These are phyloP conservation scores for Trichophyton mentagrophytes DNA, from an alignment of 2,329 filamentous ascomycete genomes.

Conservation along the genomic window DNA sequence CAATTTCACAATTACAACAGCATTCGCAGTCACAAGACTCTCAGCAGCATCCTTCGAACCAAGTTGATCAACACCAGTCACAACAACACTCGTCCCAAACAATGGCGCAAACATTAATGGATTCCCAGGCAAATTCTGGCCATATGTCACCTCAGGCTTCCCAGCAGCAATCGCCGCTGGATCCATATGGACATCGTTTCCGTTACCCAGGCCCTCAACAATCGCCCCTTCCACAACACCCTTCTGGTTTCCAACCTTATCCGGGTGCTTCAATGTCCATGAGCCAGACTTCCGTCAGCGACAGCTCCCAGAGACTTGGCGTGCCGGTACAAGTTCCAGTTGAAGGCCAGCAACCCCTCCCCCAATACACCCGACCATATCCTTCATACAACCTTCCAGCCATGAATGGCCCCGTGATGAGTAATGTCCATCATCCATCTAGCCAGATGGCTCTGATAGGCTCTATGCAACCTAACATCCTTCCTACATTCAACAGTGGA, in stretches of 20 bases:
- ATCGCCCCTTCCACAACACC: constrained; percentile 37
- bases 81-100: constrained; percentile 26
- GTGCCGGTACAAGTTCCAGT: constrained; percentile 37
- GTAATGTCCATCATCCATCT: constrained; percentile 63
- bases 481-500: constrained; percentile 47
- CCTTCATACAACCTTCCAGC: constrained; percentile 46
- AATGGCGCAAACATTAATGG: constrained; percentile 36
- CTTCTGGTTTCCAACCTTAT: constrained; percentile 31
- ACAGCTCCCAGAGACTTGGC: constrained; percentile 40
- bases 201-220: constrained; percentile 33
- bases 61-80: constrained; percentile 13
- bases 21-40: constrained; percentile 15
- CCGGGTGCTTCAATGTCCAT: constrained; percentile 20
- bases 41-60: constrained; percentile 18
- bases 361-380: constrained; percentile 31
- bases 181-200: constrained; percentile 45
- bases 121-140: constrained; percentile 30
- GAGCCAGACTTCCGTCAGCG: constrained; percentile 32
- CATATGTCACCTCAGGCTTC: constrained; percentile 25
- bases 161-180: constrained; percentile 44
- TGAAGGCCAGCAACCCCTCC: constrained; percentile 22
- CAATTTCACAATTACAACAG: constrained; percentile 20
- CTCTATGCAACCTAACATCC: constrained; percentile 43
- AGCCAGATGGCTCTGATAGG: constrained; percentile 60
- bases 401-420: constrained; percentile 58